Conservation (phyloP, 2,329 filamentous ascomycete species). For the Trichophyton mentagrophytes region DNA sequence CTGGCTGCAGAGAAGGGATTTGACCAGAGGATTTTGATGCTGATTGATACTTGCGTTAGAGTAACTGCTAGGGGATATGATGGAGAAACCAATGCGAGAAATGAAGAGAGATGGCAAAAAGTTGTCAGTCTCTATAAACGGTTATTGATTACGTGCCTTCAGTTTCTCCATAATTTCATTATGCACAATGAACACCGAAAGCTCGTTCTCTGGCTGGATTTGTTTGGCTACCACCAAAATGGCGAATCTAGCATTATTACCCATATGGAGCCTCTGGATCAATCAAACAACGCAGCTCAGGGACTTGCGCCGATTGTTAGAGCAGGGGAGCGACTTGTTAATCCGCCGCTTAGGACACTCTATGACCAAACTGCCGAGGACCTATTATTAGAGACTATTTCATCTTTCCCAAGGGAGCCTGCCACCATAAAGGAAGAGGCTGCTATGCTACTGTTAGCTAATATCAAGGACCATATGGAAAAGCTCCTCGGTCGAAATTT, state of each 20-base stretch:
- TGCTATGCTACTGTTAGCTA: conserved; percentile 35
- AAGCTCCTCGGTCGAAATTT: conserved; percentile 32
- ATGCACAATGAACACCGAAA: conserved; percentile 54
- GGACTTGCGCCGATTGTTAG: conserved; percentile 33
- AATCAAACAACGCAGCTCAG: conserved; percentile 23
- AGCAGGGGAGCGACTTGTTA: conserved; percentile 31
- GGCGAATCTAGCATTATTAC: conserved; percentile 35
- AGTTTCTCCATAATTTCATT: conserved; percentile 54
- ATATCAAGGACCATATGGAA: conserved; percentile 39
- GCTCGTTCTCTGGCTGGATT: conserved; percentile 51
- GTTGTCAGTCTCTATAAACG: conserved; percentile 55
- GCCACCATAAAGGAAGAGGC: conserved; percentile 36
- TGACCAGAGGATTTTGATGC: conserved; percentile 47
- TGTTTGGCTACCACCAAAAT: conserved; percentile 47
- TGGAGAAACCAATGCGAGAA: conserved; percentile 47
- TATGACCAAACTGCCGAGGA: conserved; percentile 35
- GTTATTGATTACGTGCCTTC: conserved; percentile 51
- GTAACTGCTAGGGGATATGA: conserved; percentile 54
- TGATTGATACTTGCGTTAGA: conserved; percentile 52
- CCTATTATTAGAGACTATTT: conserved; percentile 31
- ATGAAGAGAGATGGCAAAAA: conserved; percentile 53
- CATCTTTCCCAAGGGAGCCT: conserved; percentile 32
- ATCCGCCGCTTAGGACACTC: conserved; percentile 29
- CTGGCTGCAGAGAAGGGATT: conserved; percentile 48
- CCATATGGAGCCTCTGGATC: conserved; percentile 31